Evolutionary conservation across 148 eudicot genomes (phyloP).

Genomic region (Chenopodium berlandieri): DNA sequence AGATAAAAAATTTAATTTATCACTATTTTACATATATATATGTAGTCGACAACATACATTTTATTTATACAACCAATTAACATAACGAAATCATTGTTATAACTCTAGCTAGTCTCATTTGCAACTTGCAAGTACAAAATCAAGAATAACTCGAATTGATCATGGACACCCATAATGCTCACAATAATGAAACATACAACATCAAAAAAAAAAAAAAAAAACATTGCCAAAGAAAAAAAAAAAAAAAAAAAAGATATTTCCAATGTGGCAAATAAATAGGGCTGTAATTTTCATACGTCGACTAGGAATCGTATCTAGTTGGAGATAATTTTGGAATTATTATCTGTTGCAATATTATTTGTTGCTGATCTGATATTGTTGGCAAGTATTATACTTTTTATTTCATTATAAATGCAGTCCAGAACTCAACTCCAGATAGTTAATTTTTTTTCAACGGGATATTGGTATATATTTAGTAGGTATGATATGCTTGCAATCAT

Average conservation of each 20-base stretch:
- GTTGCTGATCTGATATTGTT: not conserved
- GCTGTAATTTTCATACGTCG: not conserved
- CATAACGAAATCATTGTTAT: too few relatives aligned
- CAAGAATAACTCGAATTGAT: too few relatives aligned
- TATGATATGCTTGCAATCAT: slow-evolving; percentile 12
- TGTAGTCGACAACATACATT: too few relatives aligned
- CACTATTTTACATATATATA: too few relatives aligned
- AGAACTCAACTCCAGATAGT: not conserved
- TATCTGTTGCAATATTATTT: not conserved
- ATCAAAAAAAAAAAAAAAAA: not conserved
- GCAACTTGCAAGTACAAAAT: too few relatives aligned
- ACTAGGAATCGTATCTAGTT: not conserved
- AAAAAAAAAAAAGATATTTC: not conserved
- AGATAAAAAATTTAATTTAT: too few relatives aligned
- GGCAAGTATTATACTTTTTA: not conserved
- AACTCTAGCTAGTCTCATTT: too few relatives aligned
- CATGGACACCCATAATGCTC: not conserved
- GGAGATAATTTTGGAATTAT: not conserved
- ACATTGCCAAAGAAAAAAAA: too few relatives aligned
- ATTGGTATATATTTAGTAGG: not conserved
- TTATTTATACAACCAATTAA: too few relatives aligned
- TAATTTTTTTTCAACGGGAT: too few relatives aligned
- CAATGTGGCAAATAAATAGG: not conserved
- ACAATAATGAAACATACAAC: not conserved
- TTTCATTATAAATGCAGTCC: not conserved